These are phyloP conservation scores for Tuber magnatum DNA, from an alignment of 495 filamentous ascomycete species.

Conservation along the genomic window DNA sequence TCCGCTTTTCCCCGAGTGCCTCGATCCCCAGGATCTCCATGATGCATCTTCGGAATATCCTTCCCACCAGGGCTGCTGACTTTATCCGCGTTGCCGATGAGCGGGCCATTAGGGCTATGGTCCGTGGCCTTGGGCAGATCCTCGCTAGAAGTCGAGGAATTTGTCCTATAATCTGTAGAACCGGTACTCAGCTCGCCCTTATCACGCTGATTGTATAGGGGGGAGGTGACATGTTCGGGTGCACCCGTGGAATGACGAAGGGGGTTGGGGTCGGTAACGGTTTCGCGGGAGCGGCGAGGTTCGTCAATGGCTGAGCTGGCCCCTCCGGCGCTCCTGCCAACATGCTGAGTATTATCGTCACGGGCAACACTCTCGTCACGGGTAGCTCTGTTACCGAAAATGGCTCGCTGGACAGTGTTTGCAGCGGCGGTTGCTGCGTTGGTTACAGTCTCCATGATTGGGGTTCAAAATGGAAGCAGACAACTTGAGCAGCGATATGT, in stretches of 20 bases:
- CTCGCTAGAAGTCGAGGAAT: slow-evolving; percentile 4
- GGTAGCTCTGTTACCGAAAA: slow-evolving; percentile 15
- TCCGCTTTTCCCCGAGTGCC: background rate
- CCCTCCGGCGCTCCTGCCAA: background rate
- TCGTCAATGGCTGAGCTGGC: slow-evolving; percentile 6
- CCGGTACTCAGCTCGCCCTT: background rate
- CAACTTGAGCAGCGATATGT: background rate
- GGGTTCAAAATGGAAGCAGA: background rate
- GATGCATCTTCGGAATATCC: background rate
- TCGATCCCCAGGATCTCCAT: background rate
- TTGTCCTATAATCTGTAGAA: background rate
- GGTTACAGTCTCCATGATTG: slow-evolving; percentile 25
- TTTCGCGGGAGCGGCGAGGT: slow-evolving; percentile 9
- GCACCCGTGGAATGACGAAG: slow-evolving; percentile 7
- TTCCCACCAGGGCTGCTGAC: background rate
- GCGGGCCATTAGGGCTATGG: background rate
- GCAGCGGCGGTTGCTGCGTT: slow-evolving; percentile 17
- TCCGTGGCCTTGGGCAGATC: background rate
- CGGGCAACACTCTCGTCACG: background rate
- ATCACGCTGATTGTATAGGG: background rate
- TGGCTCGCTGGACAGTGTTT: slow-evolving; percentile 4
- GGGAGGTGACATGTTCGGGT: background rate
- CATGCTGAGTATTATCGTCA: background rate
- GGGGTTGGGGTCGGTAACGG: slow-evolving; percentile 8
- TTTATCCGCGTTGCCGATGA: background rate